Conservation (phyloP, 176 grass and related monocot genomes). For the Poa pratensis region DNA sequence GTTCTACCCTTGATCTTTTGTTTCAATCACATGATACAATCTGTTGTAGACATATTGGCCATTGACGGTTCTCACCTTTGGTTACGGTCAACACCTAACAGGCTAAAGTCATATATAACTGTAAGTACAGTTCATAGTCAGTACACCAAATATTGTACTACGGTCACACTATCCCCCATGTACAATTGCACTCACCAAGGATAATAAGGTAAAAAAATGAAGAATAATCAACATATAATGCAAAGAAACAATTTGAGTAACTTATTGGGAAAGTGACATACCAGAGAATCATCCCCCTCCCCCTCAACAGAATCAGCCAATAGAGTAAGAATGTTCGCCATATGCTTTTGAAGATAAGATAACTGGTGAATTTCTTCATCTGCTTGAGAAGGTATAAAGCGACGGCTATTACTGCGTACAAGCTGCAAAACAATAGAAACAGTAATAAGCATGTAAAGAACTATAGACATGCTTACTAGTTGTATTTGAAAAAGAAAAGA, state of each 20-base stretch:
- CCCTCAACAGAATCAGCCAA: conserved; percentile 76
- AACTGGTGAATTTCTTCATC: conserved; percentile 97
- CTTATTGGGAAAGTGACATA: conserved; percentile 34
- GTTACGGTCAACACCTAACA: not conserved
- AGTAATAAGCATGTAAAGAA: conserved; percentile 31
- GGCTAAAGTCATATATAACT: not conserved
- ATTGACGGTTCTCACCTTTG: not conserved
- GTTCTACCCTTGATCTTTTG: conserved; percentile 1
- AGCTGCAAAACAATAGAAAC: conserved; percentile 61
- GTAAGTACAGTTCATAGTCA: not conserved
- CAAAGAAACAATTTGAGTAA: conserved; percentile 24
- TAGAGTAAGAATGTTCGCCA: conserved; percentile 82
- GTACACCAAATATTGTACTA: not conserved
- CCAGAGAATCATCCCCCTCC: conserved; percentile 80
- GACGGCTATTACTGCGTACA: conserved; percentile 95
- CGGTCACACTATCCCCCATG: conserved; percentile 3
- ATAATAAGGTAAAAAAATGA: conserved; percentile 25
- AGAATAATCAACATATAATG: not conserved
- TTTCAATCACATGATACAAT: not conserved
- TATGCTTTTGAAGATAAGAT: conserved; percentile 96
- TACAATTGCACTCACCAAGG: conserved; percentile 5
- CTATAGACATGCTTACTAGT: not conserved
- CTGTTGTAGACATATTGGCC: not conserved
- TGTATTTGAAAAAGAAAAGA: conserved; percentile 30
- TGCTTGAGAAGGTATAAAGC: conserved; percentile 89